Evolutionary conservation across 1,284 basidiomycete species (phyloP).

Genomic region (Cryptococcus sp.): DNA sequence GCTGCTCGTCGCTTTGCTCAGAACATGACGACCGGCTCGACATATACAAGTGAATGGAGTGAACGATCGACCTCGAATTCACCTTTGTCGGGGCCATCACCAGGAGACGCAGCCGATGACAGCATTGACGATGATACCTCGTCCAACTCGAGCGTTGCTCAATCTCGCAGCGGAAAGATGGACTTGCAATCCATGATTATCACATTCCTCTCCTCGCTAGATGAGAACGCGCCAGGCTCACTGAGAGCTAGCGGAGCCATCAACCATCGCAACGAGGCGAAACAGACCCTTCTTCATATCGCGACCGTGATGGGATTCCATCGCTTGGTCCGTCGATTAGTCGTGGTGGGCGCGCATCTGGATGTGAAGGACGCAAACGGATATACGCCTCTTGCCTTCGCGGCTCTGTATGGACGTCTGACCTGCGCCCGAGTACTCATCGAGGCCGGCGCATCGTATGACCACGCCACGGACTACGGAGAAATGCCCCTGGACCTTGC

Average conservation of each 20-base stretch:
- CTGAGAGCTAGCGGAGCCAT: conserved; percentile 61
- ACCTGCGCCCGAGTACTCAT: conserved; percentile 71
- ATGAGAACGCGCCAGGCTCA: conserved; percentile 41
- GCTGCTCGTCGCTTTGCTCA: conserved; percentile 44
- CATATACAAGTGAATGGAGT: conserved; percentile 33
- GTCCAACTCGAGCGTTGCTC: conserved; percentile 8
- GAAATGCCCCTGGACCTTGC: conserved; percentile 78
- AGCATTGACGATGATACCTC: conserved; percentile 12
- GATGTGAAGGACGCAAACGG: conserved; percentile 88
- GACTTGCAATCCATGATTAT: conserved; percentile 74
- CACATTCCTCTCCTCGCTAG: conserved; percentile 63
- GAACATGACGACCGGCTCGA: conserved; percentile 25
- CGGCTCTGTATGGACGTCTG: conserved; percentile 67
- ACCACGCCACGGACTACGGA: conserved; percentile 74
- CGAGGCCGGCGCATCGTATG: conserved; percentile 73
- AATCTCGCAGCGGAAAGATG: conserved; percentile 1
- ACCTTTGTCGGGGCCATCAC: conserved; percentile 22
- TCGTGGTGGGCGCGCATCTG: conserved; percentile 71
- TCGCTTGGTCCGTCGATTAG: conserved; percentile 69
- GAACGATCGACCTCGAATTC: conserved; percentile 37
- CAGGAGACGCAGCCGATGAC: conserved; percentile 11
- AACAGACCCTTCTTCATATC: conserved; percentile 85
- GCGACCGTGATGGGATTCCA: conserved; percentile 79
- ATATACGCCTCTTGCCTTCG: conserved; percentile 86
- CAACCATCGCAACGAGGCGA: conserved; percentile 63